Evolutionary conservation across 768 basidiomycete species (phyloP).

Genomic region (Multifurca ochricompacta): DNA sequence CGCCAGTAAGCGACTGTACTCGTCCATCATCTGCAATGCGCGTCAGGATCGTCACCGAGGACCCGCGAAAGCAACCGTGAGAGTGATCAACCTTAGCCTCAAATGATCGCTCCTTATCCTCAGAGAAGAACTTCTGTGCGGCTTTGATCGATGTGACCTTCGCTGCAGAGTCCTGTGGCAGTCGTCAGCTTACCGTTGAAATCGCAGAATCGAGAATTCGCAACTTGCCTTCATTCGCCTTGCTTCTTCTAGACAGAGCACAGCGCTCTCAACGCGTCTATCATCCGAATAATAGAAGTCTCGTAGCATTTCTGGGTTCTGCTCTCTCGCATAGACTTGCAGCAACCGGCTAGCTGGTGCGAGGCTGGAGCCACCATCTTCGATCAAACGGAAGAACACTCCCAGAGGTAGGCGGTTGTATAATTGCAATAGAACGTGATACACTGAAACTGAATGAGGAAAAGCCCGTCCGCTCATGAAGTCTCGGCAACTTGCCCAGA

Average conservation of each 20-base stretch:
- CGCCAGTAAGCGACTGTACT: constrained; percentile 64
- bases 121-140: constrained; percentile 89
- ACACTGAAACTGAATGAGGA: constrained; percentile 45
- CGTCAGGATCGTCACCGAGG: not conserved
- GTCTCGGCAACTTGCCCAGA: constrained; percentile 48
- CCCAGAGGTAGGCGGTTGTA: constrained; percentile 79
- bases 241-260: constrained; percentile 83
- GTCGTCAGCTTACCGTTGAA: not conserved
- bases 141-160: constrained; percentile 65
- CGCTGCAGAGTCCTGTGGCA: constrained; percentile 58
- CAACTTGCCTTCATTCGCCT: constrained; percentile 48
- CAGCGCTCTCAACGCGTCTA: constrained; percentile 85
- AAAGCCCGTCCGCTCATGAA: not conserved
- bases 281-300: constrained; percentile 99
- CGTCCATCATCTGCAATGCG: constrained; percentile 79
- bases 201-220: not conserved
- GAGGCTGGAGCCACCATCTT: constrained; percentile 76
- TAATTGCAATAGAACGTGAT: constrained; percentile 85
- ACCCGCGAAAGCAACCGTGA: not conserved
- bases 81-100: constrained; percentile 71
- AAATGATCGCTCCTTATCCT: constrained; percentile 86
- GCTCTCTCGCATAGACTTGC: constrained; percentile 86
- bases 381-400: constrained; percentile 88
- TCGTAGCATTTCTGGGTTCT: constrained; percentile 83
- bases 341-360: constrained; percentile 70